phyloP scores from a whole-genome alignment of 2,329 filamentous ascomycete species.

The Monilinia laxa region DNA sequence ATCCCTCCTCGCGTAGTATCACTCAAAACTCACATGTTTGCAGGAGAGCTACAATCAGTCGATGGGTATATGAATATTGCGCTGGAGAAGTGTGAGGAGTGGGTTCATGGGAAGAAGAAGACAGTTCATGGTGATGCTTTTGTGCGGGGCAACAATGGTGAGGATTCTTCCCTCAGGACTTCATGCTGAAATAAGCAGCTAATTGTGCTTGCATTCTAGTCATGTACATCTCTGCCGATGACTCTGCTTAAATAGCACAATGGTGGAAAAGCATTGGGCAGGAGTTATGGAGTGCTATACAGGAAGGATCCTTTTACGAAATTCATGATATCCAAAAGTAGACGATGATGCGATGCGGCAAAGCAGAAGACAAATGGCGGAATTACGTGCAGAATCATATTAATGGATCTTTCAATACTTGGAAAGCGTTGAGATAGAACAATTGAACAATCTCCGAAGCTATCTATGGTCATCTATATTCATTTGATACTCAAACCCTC shows the following conservation, averaged over 20 bases:
- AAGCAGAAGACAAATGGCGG: conserved; percentile 2
- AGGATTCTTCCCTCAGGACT: conserved; percentile 29
- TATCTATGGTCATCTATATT: conserved; percentile 13
- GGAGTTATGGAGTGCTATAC: conserved; percentile 24
- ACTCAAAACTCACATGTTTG: neutral
- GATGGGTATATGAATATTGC: conserved; percentile 99
- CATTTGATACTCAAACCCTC: conserved; percentile 40
- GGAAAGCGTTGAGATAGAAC: conserved; percentile 31
- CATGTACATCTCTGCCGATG: conserved; percentile 42
- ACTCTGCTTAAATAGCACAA: conserved; percentile 20
- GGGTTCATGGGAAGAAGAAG: conserved; percentile 78
- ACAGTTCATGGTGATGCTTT: conserved; percentile 92
- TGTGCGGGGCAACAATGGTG: conserved; percentile 93
- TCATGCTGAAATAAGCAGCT: neutral
- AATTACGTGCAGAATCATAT: neutral
- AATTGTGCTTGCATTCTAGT: conserved; percentile 31
- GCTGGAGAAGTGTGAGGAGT: conserved; percentile 91
- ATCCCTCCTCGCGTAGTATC: conserved; percentile 25
- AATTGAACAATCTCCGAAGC: conserved; percentile 1
- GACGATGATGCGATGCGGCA: neutral
- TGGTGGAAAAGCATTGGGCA: conserved; percentile 21
- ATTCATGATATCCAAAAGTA: conserved; percentile 26
- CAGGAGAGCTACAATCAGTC: conserved; percentile 92
- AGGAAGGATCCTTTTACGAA: conserved; percentile 26
- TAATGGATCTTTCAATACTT: conserved; percentile 41